Evolutionary conservation across 228 moss, liverwort and hornwort genomes (phyloP).

Genomic region (Sphagnum fallax): DNA sequence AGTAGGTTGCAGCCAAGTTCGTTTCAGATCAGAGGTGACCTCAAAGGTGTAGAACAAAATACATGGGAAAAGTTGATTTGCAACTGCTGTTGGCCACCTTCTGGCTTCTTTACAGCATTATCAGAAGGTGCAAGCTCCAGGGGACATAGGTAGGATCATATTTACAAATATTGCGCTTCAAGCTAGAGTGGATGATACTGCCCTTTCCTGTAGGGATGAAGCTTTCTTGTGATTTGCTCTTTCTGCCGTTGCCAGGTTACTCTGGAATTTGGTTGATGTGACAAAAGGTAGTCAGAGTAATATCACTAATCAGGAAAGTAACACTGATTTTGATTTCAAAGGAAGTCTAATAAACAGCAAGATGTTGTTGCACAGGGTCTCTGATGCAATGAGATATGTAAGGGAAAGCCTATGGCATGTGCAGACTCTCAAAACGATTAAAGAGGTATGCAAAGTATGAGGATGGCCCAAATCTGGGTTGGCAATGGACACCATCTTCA

Average conservation of each 20-base stretch:
- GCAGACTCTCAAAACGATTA: slow-evolving; percentile 12
- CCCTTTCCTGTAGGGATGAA: not conserved
- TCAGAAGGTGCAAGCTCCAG: not conserved
- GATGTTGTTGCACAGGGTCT: not conserved
- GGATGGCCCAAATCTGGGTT: slow-evolving; percentile 22
- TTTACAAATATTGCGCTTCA: not conserved
- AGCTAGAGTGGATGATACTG: not conserved
- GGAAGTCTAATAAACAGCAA: not conserved
- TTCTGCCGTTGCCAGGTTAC: no score
- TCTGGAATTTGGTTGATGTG: no score
- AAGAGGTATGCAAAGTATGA: slow-evolving; percentile 12
- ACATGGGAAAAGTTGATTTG: not conserved
- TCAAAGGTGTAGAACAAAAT: not conserved
- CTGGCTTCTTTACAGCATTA: not conserved
- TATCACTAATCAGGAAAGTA: not conserved
- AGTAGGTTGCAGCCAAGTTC: not conserved
- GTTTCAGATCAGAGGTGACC: not conserved
- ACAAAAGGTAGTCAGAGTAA: no score
- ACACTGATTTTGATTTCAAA: not conserved
- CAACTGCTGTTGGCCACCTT: not conserved
- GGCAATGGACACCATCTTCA: slow-evolving; percentile 17
- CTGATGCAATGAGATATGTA: not conserved
- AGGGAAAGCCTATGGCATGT: not conserved
- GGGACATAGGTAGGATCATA: not conserved
- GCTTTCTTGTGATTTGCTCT: not conserved